Conservation (phyloP, 208 protist species). For the Phytomonas sp. region DNA sequence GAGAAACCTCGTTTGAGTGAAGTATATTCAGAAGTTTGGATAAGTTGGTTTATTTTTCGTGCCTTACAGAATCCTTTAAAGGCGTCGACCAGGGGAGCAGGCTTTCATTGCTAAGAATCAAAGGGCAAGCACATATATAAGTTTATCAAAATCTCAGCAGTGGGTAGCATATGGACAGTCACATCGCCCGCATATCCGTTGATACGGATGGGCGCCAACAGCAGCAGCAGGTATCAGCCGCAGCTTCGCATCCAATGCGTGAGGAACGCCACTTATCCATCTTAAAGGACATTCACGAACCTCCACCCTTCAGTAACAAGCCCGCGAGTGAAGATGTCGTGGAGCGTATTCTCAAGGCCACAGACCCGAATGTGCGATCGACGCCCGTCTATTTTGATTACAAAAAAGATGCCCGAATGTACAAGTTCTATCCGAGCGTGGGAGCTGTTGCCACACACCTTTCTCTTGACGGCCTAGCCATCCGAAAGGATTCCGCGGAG, state of each 20-base stretch:
- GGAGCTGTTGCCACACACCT: slow-evolving; percentile 85
- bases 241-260: not conserved
- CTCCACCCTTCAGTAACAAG: slow-evolving; percentile 11
- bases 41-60: not conserved
- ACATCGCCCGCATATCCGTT: not conserved
- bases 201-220: not conserved
- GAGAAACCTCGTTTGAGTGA: not conserved
- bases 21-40: not conserved
- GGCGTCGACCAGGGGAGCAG: not conserved
- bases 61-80: not conserved
- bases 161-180: not conserved
- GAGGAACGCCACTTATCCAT: slow-evolving; percentile 2
- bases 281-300: not conserved
- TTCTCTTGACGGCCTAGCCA: slow-evolving; percentile 64
- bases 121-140: not conserved
- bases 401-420: slow-evolving; percentile 87
- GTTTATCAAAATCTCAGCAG: not conserved
- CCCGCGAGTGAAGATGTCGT: slow-evolving; percentile 50
- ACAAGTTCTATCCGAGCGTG: slow-evolving; percentile 85
- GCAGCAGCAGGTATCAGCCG: not conserved
- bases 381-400: slow-evolving; percentile 92
- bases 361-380: slow-evolving; percentile 88
- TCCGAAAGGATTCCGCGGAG: slow-evolving; percentile 82
- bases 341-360: slow-evolving; percentile 90
- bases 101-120: not conserved